phyloP scores from a whole-genome alignment of 129 eudicot species.

The Rutidosis leptorrhynchoides region DNA sequence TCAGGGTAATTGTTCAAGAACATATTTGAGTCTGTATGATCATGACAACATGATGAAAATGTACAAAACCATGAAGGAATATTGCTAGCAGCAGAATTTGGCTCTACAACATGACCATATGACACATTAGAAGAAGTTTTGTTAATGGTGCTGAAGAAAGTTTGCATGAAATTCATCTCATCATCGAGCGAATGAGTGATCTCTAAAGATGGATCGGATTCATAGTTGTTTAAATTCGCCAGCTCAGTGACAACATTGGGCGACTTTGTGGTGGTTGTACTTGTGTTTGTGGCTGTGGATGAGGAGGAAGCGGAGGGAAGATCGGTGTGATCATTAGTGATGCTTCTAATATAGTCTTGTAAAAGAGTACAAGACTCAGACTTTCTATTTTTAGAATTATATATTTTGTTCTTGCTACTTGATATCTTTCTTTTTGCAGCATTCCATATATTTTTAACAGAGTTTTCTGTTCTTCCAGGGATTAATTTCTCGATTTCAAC shows the following conservation, averaged over 20 bases:
- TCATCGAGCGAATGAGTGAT: conserved; percentile 40
- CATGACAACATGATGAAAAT: conserved; percentile 3
- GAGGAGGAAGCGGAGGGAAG: conserved; percentile 22
- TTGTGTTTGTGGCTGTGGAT: too few relatives aligned
- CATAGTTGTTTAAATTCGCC: conserved; percentile 14
- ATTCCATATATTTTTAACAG: conserved; percentile 78
- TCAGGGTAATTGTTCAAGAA: conserved; percentile 19
- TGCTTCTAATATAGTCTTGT: conserved; percentile 52
- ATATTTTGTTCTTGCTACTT: conserved; percentile 39
- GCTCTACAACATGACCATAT: neutral
- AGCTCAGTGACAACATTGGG: neutral
- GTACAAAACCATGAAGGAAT: neutral
- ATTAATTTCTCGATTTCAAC: conserved; percentile 63
- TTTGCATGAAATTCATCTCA: conserved; percentile 48
- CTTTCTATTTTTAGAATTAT: conserved; percentile 11
- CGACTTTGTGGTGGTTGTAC: too few relatives aligned
- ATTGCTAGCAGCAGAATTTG: neutral
- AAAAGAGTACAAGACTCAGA: conserved; percentile 34
- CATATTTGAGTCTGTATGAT: conserved; percentile 16
- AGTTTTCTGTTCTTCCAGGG: conserved; percentile 74
- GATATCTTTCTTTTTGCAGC: conserved; percentile 68
- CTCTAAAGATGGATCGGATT: conserved; percentile 38
- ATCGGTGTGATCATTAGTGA: conserved; percentile 16
- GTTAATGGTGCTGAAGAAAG: conserved; percentile 31
- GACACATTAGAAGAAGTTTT: conserved; percentile 11